These are phyloP conservation scores for Cryptococcus sp. DNA, from an alignment of 1,284 basidiomycete genomes.

Conservation along the genomic window DNA sequence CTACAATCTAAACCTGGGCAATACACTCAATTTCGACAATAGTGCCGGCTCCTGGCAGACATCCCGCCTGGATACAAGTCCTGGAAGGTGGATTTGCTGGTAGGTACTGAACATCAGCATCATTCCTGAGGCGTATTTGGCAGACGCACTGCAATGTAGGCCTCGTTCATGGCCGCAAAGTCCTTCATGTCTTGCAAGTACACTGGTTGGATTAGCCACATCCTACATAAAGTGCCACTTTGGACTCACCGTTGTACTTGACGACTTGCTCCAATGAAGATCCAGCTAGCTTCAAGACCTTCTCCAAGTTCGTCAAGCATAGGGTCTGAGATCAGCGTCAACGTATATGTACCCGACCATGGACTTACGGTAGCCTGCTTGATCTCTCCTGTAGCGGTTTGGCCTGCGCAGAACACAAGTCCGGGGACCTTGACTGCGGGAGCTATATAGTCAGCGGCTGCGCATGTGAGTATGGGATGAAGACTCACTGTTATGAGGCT, in stretches of 20 bases:
- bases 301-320: conserved; percentile 15
- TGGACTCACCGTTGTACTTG: conserved; percentile 58
- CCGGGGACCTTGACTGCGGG: conserved; percentile 35
- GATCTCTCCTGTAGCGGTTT: conserved; percentile 33
- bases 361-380: conserved; percentile 26
- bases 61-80: conserved; percentile 21
- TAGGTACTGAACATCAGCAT: conserved; percentile 9
- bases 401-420: conserved; percentile 34
- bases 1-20: conserved; percentile 13
- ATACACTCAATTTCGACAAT: conserved; percentile 28
- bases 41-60: conserved; percentile 11
- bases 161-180: conserved; percentile 27
- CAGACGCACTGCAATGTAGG: conserved; percentile 18
- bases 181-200: conserved; percentile 27
- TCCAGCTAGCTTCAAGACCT: conserved; percentile 33
- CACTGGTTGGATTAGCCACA: conserved; percentile 2
- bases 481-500: conserved; percentile 34
- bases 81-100: conserved; percentile 16
- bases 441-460: conserved; percentile 7
- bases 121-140: neutral
- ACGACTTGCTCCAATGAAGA: conserved; percentile 74
- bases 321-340: conserved; percentile 2
- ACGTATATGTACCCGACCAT: neutral
- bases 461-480: neutral
- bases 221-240: neutral